These are phyloP conservation scores for Ophiostoma sp. DNA, from an alignment of 2,329 filamentous ascomycete species.

Conservation along the genomic window DNA sequence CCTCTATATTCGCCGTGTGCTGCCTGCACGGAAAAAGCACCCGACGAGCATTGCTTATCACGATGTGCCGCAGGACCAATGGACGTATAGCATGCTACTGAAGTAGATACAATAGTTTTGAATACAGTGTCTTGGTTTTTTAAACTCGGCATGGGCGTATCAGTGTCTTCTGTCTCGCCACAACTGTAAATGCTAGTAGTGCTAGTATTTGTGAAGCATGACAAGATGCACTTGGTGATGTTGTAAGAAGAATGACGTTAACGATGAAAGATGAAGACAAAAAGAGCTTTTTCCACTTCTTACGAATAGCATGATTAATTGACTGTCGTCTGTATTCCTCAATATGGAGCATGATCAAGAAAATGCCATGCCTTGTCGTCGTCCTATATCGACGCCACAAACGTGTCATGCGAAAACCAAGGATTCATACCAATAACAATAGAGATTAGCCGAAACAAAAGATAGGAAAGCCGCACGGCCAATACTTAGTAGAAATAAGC, in stretches of 20 bases:
- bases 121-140: not conserved
- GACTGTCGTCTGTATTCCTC: not conserved
- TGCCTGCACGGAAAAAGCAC: constrained; percentile 16
- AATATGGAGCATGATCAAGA: not conserved
- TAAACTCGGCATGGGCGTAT: no score
- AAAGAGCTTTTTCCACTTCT: no score
- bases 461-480: constrained; percentile 2
- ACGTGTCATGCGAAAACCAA: not conserved
- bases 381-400: not conserved
- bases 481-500: not conserved
- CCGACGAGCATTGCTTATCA: constrained; percentile 17
- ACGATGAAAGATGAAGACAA: no score
- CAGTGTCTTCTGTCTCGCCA: no score
- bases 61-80: constrained; percentile 14
- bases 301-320: not conserved
- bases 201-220: no score
- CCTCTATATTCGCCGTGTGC: constrained; percentile 4
- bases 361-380: not conserved
- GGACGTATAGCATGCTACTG: constrained; percentile 13
- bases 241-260: no score
- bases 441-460: not conserved
- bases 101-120: constrained; percentile 1
- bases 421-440: no score
- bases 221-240: no score
- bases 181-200: no score